Evolutionary conservation across 139 green algal species (phyloP).

Genomic region (Penium margaritaceum): DNA sequence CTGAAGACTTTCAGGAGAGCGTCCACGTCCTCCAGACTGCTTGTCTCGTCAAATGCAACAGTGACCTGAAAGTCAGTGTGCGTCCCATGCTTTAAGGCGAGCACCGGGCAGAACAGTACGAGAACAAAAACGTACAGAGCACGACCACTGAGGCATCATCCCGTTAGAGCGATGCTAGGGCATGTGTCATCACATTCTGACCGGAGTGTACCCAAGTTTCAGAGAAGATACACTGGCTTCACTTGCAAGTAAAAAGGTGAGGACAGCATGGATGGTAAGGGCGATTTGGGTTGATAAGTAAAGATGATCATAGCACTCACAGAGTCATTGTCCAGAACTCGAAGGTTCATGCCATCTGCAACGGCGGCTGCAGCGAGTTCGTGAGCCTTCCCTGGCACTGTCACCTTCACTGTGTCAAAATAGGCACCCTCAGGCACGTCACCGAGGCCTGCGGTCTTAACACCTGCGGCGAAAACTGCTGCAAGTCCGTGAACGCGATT

Average conservation of each 20-base stretch:
- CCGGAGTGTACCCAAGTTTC: no score
- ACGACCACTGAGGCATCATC: no score
- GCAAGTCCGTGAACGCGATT: slow-evolving; percentile 77
- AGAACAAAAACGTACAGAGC: no score
- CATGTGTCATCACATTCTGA: no score
- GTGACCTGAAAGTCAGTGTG: no score
- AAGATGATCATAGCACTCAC: slow-evolving; percentile 15
- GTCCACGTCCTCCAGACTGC: slow-evolving; percentile 77
- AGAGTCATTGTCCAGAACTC: slow-evolving; percentile 59
- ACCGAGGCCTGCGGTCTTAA: slow-evolving; percentile 64
- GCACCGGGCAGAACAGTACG: no score
- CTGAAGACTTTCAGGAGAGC: slow-evolving; percentile 60
- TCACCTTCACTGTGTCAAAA: slow-evolving; percentile 85
- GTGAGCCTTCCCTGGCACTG: slow-evolving; percentile 53
- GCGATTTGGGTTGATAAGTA: neutral
- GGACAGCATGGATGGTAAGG: neutral
- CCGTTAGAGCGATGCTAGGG: no score
- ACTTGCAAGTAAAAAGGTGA: slow-evolving; percentile 5
- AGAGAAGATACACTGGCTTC: no score
- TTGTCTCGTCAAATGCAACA: slow-evolving; percentile 90
- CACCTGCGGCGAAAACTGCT: slow-evolving; percentile 69
- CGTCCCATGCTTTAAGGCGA: no score
- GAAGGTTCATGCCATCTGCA: slow-evolving; percentile 71
- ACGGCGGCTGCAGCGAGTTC: slow-evolving; percentile 38
- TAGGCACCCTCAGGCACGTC: slow-evolving; percentile 56